Percentiles rank a stretch among this genome's conserved stretches.
Evolutionary conservation across 495 filamentous ascomycete species (phyloP).

Genomic region (Hypoxylon cercidicola): DNA sequence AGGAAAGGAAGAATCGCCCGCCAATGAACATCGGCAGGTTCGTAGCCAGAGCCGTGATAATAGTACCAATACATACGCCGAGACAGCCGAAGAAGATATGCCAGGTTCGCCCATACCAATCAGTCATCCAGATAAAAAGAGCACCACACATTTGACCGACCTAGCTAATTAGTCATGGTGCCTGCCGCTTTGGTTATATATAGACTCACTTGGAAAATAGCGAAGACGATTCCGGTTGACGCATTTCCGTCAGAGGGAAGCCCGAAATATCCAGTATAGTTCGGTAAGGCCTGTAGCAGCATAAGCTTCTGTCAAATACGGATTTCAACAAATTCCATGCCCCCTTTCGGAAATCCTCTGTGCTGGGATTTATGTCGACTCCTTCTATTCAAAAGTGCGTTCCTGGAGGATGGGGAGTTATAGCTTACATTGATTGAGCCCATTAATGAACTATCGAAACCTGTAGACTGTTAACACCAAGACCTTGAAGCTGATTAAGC

Average conservation of each 20-base stretch:
- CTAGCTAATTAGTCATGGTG: conserved; percentile 15
- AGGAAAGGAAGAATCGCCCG: conserved; percentile 80
- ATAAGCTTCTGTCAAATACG: background rate
- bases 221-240: conserved; percentile 47
- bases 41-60: conserved; percentile 52
- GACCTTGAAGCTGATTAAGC: background rate
- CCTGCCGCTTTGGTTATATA: background rate
- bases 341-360: too few relatives aligned
- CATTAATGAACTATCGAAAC: conserved; percentile 49
- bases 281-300: conserved; percentile 39
- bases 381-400: too few relatives aligned
- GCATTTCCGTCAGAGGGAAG: conserved; percentile 40
- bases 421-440: conserved; percentile 46
- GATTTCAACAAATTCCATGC: too few relatives aligned
- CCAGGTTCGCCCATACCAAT: conserved; percentile 59
- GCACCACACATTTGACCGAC: conserved; percentile 46
- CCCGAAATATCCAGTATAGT: conserved; percentile 45
- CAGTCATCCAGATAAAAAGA: conserved; percentile 46
- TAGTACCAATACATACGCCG: conserved; percentile 71
- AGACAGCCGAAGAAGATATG: conserved; percentile 64
- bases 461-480: conserved; percentile 22
- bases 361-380: too few relatives aligned
- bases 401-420: background rate
- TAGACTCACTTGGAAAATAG: conserved; percentile 47
- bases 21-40: conserved; percentile 67